phyloP scores from a whole-genome alignment of 2,329 filamentous ascomycete species.

The Aspergillus ustus region DNA sequence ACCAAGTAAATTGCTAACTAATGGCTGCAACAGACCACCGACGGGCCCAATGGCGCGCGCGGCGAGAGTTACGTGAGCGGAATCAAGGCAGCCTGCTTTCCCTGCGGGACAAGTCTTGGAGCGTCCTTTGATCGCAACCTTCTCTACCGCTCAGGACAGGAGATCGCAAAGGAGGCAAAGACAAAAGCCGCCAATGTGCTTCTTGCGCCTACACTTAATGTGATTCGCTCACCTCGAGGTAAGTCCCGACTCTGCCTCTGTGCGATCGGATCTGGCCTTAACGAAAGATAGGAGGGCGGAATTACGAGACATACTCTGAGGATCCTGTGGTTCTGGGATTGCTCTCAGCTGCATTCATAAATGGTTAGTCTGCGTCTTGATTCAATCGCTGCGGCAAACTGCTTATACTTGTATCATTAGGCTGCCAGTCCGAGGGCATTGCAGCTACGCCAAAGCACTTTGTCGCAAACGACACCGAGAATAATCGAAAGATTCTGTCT shows the following conservation, averaged over 20 bases:
- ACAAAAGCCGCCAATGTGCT: not conserved
- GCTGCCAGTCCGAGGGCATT: not conserved
- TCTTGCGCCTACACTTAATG: constrained; percentile 8
- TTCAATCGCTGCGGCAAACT: not conserved
- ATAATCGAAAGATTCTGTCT: not conserved
- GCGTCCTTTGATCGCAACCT: not conserved
- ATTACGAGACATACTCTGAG: not conserved
- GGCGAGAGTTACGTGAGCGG: not conserved
- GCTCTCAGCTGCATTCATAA: not conserved
- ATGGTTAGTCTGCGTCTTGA: not conserved
- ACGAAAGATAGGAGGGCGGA: not conserved
- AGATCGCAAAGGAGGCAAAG: not conserved
- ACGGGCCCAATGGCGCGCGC: constrained; percentile 1
- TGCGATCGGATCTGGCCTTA: no score
- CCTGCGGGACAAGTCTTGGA: not conserved
- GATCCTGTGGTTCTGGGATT: not conserved
- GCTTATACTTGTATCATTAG: not conserved
- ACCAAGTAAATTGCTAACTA: not conserved
- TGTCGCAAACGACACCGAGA: not conserved
- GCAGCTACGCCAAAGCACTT: not conserved
- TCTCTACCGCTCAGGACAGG: not conserved
- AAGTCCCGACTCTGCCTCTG: not conserved
- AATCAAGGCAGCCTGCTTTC: constrained; percentile 1
- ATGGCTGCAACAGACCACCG: not conserved
- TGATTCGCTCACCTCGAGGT: not conserved